Percentiles rank a stretch among this genome's conserved stretches.
Evolutionary conservation across 495 filamentous ascomycete genomes (phyloP).

Genomic region (Lophium mytilinum): DNA sequence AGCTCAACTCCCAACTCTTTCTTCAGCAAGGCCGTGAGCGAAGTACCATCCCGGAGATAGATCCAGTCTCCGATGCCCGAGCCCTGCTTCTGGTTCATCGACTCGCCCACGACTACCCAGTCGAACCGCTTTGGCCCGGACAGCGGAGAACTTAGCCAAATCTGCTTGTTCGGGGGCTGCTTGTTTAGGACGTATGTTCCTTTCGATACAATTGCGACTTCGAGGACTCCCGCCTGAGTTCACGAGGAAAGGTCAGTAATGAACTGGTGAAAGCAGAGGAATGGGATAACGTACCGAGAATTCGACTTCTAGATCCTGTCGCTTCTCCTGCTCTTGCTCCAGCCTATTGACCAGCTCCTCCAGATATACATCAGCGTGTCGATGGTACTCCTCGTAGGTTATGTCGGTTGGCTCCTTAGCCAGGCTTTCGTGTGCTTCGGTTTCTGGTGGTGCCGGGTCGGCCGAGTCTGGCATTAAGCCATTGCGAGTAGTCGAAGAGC

Average conservation of each 20-base stretch:
- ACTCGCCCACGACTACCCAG: constrained; percentile 64
- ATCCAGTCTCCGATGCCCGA: constrained; percentile 68
- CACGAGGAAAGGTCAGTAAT: constrained; percentile 13
- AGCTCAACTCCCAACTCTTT: constrained; percentile 54
- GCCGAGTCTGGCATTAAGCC: constrained; percentile 33
- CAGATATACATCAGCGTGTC: constrained; percentile 60
- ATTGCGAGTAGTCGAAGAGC: constrained; percentile 4
- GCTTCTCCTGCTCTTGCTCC: constrained; percentile 42
- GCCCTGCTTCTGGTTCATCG: constrained; percentile 66
- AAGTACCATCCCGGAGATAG: constrained; percentile 71
- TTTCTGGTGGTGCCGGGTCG: constrained; percentile 27
- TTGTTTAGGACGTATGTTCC: constrained; percentile 94
- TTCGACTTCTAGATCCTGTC: constrained; percentile 61
- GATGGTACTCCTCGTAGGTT: constrained; percentile 61
- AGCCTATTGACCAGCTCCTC: constrained; percentile 39
- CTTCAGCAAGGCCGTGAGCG: constrained; percentile 60
- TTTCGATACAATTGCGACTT: constrained; percentile 49
- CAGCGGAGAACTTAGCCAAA: constrained; percentile 89
- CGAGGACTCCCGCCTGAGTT: constrained; percentile 72
- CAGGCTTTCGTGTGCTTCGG: constrained; percentile 14
- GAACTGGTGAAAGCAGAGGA: not conserved
- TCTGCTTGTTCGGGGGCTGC: constrained; percentile 93
- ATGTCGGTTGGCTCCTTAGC: constrained; percentile 52
- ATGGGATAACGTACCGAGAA: constrained; percentile 39
- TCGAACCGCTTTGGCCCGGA: constrained; percentile 92